Evolutionary conservation across 805 yeast species (phyloP), one percentile per base, ranked within the genome.

Genomic region (Cyberlindnera saturnus): DNA sequence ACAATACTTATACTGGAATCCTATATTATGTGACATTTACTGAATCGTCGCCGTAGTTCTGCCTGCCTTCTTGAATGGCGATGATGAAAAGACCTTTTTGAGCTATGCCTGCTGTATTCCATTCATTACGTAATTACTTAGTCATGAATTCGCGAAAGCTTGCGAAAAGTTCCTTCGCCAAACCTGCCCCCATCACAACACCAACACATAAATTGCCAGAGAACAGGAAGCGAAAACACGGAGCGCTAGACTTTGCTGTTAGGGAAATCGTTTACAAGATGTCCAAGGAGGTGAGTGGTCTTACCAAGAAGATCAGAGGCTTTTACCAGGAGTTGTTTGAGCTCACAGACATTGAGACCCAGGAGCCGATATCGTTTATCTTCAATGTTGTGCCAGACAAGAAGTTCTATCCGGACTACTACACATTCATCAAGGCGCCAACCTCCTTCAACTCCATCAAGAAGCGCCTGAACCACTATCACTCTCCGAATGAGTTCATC

Each of bases 381-480:
- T 86, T 86, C 64, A 84, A 81, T 48, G 73, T 79, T 35, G 73
- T 90, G 31, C 97, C 97, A 2, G 77, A 74, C 47, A 73, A 77
- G 57, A 81, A 77, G 49, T 81, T 77, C 34, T 69, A 72, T 49
- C 76, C 83, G 4, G 96, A 86, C 54, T 91, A 91, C 67, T 90
- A 86, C 67, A 77, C 81, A 52, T 71, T 82, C 42, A 86, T 91
- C 57, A 73, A 72, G 55, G 75, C 75, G 40, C 98, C 97, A n/a
- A 77, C 86, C 57, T 86, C 96, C 6, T 74, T 90, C 49, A 80
- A 81, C 52, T 79, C 83, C 48, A 75, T 90, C 44, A 80, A 75
- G 44, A 74, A 80, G 50, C 71, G 76, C 46, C 63, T 86, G 31
- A 68, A 72, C 34, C 64, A 62, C 39, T 90, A 89, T 65, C 60